phyloP scores from a whole-genome alignment of 2,329 filamentous ascomycete genomes.

The Epichloe elymi region DNA sequence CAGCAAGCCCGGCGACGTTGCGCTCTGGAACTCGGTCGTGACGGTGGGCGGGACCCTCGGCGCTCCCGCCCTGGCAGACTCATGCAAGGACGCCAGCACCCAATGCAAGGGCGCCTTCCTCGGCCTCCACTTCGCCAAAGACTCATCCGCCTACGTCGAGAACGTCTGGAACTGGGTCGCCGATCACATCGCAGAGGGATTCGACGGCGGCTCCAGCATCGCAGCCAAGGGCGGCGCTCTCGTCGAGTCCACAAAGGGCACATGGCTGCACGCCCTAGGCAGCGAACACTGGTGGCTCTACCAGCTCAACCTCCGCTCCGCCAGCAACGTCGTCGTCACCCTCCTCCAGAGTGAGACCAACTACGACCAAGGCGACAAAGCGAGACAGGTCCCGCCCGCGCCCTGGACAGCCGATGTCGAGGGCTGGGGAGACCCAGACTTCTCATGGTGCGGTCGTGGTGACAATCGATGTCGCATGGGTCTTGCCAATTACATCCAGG shows the following conservation, averaged over 20 bases:
- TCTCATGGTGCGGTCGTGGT: slow-evolving; percentile 23
- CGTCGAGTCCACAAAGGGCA: slow-evolving; percentile 32
- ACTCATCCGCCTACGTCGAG: slow-evolving; percentile 12
- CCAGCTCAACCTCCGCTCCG: slow-evolving; percentile 39
- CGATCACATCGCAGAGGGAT: slow-evolving; percentile 34
- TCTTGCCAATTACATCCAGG: slow-evolving; percentile 27
- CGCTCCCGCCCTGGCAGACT: slow-evolving; percentile 23
- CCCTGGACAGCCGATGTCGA: slow-evolving; percentile 25
- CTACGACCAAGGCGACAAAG: slow-evolving; percentile 21
- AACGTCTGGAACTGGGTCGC: slow-evolving; percentile 26
- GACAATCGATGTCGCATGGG: slow-evolving; percentile 30
- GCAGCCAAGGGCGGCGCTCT: slow-evolving; percentile 35
- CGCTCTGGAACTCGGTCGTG: slow-evolving; percentile 33
- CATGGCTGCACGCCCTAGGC: slow-evolving; percentile 34
- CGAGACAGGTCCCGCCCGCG: slow-evolving; percentile 19
- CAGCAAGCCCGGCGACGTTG: slow-evolving; percentile 32
- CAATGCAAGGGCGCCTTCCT: slow-evolving; percentile 34
- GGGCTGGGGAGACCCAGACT: slow-evolving; percentile 29
- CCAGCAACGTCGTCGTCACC: slow-evolving; percentile 35
- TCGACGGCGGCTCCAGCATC: slow-evolving; percentile 29
- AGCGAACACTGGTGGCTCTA: slow-evolving; percentile 46
- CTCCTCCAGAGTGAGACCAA: slow-evolving; percentile 43
- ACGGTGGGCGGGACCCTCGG: slow-evolving; percentile 30
- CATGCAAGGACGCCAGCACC: slow-evolving; percentile 19
- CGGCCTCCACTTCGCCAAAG: slow-evolving; percentile 33